These are phyloP conservation scores for Pyrenochaeta sp. DNA, from an alignment of 2,329 filamentous ascomycete species.

Conservation along the genomic window DNA sequence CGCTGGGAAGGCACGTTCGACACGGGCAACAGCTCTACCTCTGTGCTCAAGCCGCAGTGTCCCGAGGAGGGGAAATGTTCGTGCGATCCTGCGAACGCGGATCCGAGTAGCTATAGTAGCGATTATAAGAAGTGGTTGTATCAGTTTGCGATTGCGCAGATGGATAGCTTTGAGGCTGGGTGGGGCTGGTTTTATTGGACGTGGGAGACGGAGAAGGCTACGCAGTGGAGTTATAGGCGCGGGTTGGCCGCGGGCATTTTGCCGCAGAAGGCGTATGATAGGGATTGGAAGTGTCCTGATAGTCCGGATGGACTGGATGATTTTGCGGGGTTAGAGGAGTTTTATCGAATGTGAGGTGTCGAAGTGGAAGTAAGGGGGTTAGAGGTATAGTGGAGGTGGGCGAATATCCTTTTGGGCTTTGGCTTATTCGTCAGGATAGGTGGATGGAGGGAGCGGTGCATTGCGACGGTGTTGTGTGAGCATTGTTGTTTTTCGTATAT, in stretches of 20 bases:
- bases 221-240: slow-evolving; percentile 92
- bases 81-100: slow-evolving; percentile 79
- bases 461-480: neutral
- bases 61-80: slow-evolving; percentile 72
- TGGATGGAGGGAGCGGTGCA: neutral
- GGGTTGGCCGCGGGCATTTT: slow-evolving; percentile 81
- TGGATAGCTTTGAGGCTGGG: slow-evolving; percentile 89
- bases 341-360: slow-evolving; percentile 39
- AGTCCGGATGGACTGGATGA: slow-evolving; percentile 46
- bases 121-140: slow-evolving; percentile 85
- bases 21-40: slow-evolving; percentile 68
- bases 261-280: slow-evolving; percentile 62
- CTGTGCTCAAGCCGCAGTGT: slow-evolving; percentile 76
- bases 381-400: neutral
- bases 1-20: slow-evolving; percentile 91
- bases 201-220: slow-evolving; percentile 86
- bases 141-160: slow-evolving; percentile 95
- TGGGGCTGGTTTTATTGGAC: slow-evolving; percentile 99
- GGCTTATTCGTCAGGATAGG: neutral
- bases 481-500: neutral
- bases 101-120: slow-evolving; percentile 70
- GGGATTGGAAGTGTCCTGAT: slow-evolving; percentile 54
- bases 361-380: no score
- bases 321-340: slow-evolving; percentile 56
- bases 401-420: neutral